Base-by-base conservation (phyloP, 2,329 filamentous ascomycete species). In the Rosellinia necatrix region DNA sequence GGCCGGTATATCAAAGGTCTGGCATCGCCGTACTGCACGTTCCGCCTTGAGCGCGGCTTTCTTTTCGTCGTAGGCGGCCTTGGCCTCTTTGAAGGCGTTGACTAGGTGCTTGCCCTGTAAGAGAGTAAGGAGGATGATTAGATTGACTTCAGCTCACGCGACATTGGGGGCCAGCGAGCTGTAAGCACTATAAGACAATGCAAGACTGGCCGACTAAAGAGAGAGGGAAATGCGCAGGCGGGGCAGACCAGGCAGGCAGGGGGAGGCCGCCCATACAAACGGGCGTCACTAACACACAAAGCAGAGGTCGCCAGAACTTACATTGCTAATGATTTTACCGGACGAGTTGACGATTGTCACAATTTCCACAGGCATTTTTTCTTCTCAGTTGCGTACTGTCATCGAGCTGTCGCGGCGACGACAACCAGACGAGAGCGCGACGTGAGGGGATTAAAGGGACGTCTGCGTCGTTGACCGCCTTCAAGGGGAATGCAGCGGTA, bases 41-140 rank as follows among this genome's bases (percentile, higher is more conserved):
- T 90, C 85, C 17, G 87, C 85, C 71, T 86, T 86, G 66, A 96
- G 82, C 64, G 92, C 86, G 6, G 90, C 88, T 73, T 96, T 96
- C 70, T 90, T 90, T 69, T 96, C 91, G 54, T 87, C 83, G 75
- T 97, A 97, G 56, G 90, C 90, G 50, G 87, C 85, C 71, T 91
- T 91, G 61, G 92, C 93, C 71, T 97, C 92, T 72, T 91, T 96
- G 81, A 96, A 96, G 69, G 97, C 88, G 70, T 86, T 88, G 69
- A 96, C 84, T 21, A 97, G 79, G 66, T 96, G 90, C 76, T 96
- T 96, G 69, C 91, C 91, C 91, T 96, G 68, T 55, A 27, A 43
- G 8, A 15, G 12, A n/a, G n/a, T 6, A 49, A 27, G 24, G 13
- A 27, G 41, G 9, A 17, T 59, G 9, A 17, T 59, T 55, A 50